Conservation (phyloP, 495 filamentous ascomycete genomes). For the Haplographium delicatum region DNA sequence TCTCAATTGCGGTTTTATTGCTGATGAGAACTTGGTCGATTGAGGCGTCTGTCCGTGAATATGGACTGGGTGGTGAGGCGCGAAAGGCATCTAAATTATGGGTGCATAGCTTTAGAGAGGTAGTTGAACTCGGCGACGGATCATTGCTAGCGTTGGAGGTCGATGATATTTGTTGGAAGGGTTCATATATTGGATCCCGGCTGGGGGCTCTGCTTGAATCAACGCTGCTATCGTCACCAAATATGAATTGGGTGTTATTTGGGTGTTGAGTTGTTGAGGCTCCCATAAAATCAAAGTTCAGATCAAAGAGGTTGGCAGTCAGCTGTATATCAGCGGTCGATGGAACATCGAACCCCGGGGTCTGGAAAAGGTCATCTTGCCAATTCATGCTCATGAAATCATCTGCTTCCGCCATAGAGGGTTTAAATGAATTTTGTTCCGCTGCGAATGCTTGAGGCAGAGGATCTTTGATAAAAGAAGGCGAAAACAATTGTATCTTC, state of each 20-base stretch:
- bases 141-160: neutral
- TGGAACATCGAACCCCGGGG: neutral
- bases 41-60: neutral
- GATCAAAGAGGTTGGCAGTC: neutral
- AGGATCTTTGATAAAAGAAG: neutral
- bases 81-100: neutral
- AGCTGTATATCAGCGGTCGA: neutral
- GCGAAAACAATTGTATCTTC: slow-evolving; percentile 8
- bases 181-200: neutral
- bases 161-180: neutral
- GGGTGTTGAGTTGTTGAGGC: neutral
- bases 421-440: neutral
- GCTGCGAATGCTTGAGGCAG: neutral
- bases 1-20: slow-evolving; percentile 9
- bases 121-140: neutral
- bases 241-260: slow-evolving; percentile 1
- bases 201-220: slow-evolving; percentile 1
- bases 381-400: slow-evolving; percentile 8
- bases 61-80: slow-evolving; percentile 1
- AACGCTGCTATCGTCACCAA: neutral
- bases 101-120: neutral
- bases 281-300: slow-evolving; percentile 1
- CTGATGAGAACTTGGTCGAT: slow-evolving; percentile 16
- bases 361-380: slow-evolving; percentile 4
- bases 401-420: neutral